Evolutionary conservation across 2,329 filamentous ascomycete species (phyloP).

Genomic region (Metarhizium robertsii): DNA sequence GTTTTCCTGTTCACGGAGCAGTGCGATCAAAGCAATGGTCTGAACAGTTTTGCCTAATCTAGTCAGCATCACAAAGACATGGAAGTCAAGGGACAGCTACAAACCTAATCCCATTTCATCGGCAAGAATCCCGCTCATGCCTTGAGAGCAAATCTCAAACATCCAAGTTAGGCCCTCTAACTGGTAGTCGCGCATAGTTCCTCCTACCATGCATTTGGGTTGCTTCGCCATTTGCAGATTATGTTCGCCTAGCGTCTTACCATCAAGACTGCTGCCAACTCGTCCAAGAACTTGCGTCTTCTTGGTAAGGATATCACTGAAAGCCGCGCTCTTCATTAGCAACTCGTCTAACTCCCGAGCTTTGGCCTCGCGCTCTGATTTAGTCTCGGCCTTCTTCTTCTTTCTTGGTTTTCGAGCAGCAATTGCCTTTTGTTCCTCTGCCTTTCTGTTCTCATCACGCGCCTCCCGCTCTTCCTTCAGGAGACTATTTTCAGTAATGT

Average conservation of each 20-base stretch:
- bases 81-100: slow-evolving; percentile 8
- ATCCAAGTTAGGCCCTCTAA: slow-evolving; percentile 94
- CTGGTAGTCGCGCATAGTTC: slow-evolving; percentile 90
- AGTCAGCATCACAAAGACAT: slow-evolving; percentile 1
- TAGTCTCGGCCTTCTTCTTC: slow-evolving; percentile 42
- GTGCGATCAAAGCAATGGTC: slow-evolving; percentile 77
- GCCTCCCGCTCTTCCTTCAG: slow-evolving; percentile 28
- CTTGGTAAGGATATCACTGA: slow-evolving; percentile 53
- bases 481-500: slow-evolving; percentile 19
- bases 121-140: slow-evolving; percentile 81
- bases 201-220: slow-evolving; percentile 74
- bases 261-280: slow-evolving; percentile 51
- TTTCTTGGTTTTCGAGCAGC: slow-evolving; percentile 29
- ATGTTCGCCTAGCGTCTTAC: slow-evolving; percentile 50
- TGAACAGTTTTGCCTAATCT: slow-evolving; percentile 75
- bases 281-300: slow-evolving; percentile 55
- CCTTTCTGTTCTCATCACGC: slow-evolving; percentile 29
- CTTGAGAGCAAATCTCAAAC: slow-evolving; percentile 70
- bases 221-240: slow-evolving; percentile 75
- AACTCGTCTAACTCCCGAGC: slow-evolving; percentile 51
- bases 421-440: slow-evolving; percentile 36
- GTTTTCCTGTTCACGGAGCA: slow-evolving; percentile 76
- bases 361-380: slow-evolving; percentile 46
- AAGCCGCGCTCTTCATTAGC: slow-evolving; percentile 48
- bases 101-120: slow-evolving; percentile 83